Evolutionary conservation across 306 rosid genomes (phyloP), one percentile per base, ranked within the genome.

Genomic region (Inga leiocalycina): DNA sequence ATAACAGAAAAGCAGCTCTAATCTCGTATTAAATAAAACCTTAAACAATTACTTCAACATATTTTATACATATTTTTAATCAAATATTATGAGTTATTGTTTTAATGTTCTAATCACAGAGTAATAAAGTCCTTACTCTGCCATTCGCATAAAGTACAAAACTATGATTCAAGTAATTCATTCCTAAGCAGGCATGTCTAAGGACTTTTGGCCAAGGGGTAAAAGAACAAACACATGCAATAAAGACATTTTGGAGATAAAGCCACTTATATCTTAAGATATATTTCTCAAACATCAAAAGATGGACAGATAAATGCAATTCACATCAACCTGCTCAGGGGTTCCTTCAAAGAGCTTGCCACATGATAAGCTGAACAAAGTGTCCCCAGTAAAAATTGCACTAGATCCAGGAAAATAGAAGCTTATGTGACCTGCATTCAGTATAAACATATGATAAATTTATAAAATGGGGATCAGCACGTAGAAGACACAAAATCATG

Each of bases 301-400:
- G 51, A 75, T 48, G 80, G 54, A 76, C 70, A 77, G 59, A 77
- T 57, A 61, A 71, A 56, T 52, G 65, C 22, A 75, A 84, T 85
- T 62, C 73, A 85, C 82, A 85, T 77, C 83, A 78, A 96, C 99
- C 96, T 96, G 97, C 82, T 92, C 89, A 17, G 94, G 95, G 73
- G 93, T 94, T 89, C 98, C 98, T 90, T 96, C 99, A 71, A 91
- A 90, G 84, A 96, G 89, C 79, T 92, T 94, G 88, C 99, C 99
- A 80, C 99, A 96, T 14, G 99, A 96, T 89, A 96, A 88, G 91
- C 99, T 96, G 87, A 96, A 96, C 88, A 96, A 84, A 59, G 99
- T 88, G 83, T 96, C 99, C 37, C 99, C 99, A 2, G 98, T 90
- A 80, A 96, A 96, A 73, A 96, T 86, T 68, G 94, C 92, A n/a